These are phyloP conservation scores for Macrolepiota fuliginosa DNA, from an alignment of 768 basidiomycete genomes.

Conservation along the genomic window DNA sequence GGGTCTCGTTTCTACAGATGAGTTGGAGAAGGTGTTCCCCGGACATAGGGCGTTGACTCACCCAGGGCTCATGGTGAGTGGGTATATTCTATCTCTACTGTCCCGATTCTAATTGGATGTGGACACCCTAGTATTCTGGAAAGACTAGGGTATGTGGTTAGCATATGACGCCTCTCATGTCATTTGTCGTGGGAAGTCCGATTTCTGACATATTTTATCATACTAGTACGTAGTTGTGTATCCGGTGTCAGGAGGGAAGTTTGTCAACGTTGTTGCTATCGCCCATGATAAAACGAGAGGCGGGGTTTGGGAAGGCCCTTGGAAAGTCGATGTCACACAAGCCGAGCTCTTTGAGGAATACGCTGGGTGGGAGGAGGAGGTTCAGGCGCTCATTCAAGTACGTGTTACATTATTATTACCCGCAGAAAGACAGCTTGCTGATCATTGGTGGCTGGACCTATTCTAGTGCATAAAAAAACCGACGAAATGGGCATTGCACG, in stretches of 20 bases:
- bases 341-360: slow-evolving; percentile 15
- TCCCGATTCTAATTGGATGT: neutral
- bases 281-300: slow-evolving; percentile 16
- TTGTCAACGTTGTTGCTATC: slow-evolving; percentile 47
- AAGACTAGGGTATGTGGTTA: slow-evolving; percentile 17
- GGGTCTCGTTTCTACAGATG: slow-evolving; percentile 26
- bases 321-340: slow-evolving; percentile 13
- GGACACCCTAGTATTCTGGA: slow-evolving; percentile 17
- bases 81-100: neutral
- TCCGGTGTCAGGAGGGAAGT: slow-evolving; percentile 43
- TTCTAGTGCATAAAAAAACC: slow-evolving; percentile 19
- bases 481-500: slow-evolving; percentile 23
- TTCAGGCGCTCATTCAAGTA: slow-evolving; percentile 17
- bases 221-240: slow-evolving; percentile 45
- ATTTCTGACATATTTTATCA: neutral
- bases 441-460: neutral
- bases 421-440: neutral
- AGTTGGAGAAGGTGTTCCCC: slow-evolving; percentile 20
- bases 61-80: slow-evolving; percentile 14
- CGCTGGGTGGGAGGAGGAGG: slow-evolving; percentile 17
- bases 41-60: slow-evolving; percentile 21
- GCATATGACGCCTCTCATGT: no score
- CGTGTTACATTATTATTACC: neutral
- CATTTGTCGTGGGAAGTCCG: neutral
- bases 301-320: slow-evolving; percentile 16